Evolutionary conservation across 164 flowering plant genomes (phyloP), one percentile per base, ranked within the genome.

Genomic region (Nymphaea thermarum): DNA sequence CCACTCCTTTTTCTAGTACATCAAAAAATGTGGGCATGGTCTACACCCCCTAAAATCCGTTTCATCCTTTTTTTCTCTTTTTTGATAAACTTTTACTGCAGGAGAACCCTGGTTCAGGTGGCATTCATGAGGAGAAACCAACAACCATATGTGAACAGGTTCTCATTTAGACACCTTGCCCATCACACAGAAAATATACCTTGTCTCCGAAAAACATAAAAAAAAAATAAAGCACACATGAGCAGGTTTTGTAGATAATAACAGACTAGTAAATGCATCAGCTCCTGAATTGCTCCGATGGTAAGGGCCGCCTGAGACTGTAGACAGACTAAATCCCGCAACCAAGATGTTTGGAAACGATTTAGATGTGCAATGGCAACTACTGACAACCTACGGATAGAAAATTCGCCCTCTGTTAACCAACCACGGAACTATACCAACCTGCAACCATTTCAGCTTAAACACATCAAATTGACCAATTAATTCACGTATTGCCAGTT

Each of bases 381-480:
- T 8, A 15, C 12, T 66, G 74, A 25, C 16, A 84, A 51, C 65
- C 72, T 81, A 72, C 76, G 80, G 43, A 82, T 69, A 42, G 83
- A 67, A 63, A 74, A 80, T 68, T 72, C 82, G 83, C 87, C 75
- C 36, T 77, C 78, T 41, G 85, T 86, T 60, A 83, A 81, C 71
- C 74, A 88, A 71, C 90, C 93, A 86, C 0, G 93, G 88, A 63
- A 86, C 79, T 17, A 88, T 80, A 43, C 90, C 90, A 67, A 88
- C 86, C 93, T 87, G 85, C 77, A 78, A 12, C 65, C 12, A 63
- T 66, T 72, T 25, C 17, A 67, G 8, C 73, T 42, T 43, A 67
- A 72, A 18, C 14, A 60, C 15, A 43, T 7, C 10, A 14, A 3
- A 2, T 51, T 2, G 3, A 17, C 44, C 4, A 42, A 12, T 3